A percentile compares a stretch with the other conserved stretches of the same genome.
These are phyloP conservation scores for Eremothecium coryli DNA, from an alignment of 1,139 yeast genomes.

Conservation along the genomic window DNA sequence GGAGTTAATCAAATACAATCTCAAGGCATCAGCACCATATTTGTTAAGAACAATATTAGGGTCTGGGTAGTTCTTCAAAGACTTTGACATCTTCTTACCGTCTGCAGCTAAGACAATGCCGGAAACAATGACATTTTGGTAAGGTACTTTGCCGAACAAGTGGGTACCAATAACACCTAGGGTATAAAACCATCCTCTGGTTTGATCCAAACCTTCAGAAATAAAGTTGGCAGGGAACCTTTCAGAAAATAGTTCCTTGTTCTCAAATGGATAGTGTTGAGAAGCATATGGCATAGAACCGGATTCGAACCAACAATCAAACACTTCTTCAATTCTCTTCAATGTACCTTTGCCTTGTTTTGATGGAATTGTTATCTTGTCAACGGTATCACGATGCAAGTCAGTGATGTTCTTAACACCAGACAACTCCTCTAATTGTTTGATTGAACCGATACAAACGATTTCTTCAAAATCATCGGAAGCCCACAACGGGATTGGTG, in stretches of 20 bases:
- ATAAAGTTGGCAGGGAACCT: constrained; percentile 96
- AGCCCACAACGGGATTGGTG: constrained; percentile 97
- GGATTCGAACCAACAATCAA: constrained; percentile 99
- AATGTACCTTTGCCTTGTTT: constrained; percentile 77
- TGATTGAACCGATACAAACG: constrained; percentile 86
- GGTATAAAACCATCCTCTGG: constrained; percentile 99
- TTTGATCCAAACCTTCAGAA: constrained; percentile 97
- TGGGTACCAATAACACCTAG: constrained; percentile 93
- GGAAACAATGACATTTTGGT: constrained; percentile 87
- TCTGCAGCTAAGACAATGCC: constrained; percentile 97
- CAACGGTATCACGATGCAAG: constrained; percentile 88
- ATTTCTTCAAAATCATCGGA: constrained; percentile 88
- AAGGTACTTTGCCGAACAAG: constrained; percentile 84
- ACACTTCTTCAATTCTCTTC: constrained; percentile 91
- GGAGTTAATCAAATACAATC: constrained; percentile 91
- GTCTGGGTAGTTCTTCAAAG: constrained; percentile 96
- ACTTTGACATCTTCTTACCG: constrained; percentile 98
- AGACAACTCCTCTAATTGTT: constrained; percentile 73
- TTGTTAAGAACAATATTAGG: constrained; percentile 71
- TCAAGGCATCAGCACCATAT: constrained; percentile 96
- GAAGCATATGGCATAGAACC: constrained; percentile 99
- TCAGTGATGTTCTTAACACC: constrained; percentile 78
- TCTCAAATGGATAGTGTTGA: constrained; percentile 93
- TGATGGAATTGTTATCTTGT: constrained; percentile 90
- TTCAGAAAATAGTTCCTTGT: constrained; percentile 53